phyloP scores from a whole-genome alignment of 805 yeast genomes.

The Wickerhamiella vanderwaltii region DNA sequence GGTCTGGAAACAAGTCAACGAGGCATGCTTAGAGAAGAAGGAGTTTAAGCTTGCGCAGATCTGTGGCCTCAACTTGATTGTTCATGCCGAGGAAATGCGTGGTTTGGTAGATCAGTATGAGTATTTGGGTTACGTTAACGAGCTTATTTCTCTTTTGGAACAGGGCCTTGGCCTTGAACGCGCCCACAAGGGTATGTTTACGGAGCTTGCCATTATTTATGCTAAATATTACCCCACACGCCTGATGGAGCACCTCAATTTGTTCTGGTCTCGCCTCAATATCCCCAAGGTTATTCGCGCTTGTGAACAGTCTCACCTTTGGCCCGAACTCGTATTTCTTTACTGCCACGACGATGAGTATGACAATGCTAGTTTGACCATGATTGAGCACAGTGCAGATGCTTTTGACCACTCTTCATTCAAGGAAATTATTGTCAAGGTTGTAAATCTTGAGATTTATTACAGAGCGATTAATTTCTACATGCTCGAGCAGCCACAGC shows the following conservation, averaged over 20 bases:
- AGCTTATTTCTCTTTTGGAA: slow-evolving; percentile 83
- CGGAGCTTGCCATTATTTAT: slow-evolving; percentile 84
- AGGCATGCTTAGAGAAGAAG: slow-evolving; percentile 87
- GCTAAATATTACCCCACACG: slow-evolving; percentile 80
- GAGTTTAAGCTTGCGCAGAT: slow-evolving; percentile 97
- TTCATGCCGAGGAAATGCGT: slow-evolving; percentile 93
- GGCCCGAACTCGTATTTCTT: slow-evolving; percentile 92
- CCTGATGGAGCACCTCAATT: slow-evolving; percentile 90
- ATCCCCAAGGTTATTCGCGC: slow-evolving; percentile 95
- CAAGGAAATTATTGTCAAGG: slow-evolving; percentile 90
- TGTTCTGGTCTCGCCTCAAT: slow-evolving; percentile 96
- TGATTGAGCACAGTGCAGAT: slow-evolving; percentile 88
- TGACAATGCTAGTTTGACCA: slow-evolving; percentile 95
- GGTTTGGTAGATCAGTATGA: slow-evolving; percentile 83
- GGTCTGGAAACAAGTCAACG: slow-evolving; percentile 97
- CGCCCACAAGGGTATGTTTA: slow-evolving; percentile 99
- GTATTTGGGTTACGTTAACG: slow-evolving; percentile 79
- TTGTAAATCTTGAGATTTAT: slow-evolving; percentile 89
- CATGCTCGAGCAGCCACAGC: slow-evolving; percentile 80
- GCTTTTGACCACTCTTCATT: slow-evolving; percentile 89
- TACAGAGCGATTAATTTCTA: slow-evolving; percentile 95
- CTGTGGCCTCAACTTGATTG: slow-evolving; percentile 92
- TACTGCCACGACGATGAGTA: slow-evolving; percentile 98
- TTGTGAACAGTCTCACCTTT: slow-evolving; percentile 83
- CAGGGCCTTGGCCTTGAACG: slow-evolving; percentile 93